phyloP scores from a whole-genome alignment of 176 grass and related monocot species.

The Chloris gayana region DNA sequence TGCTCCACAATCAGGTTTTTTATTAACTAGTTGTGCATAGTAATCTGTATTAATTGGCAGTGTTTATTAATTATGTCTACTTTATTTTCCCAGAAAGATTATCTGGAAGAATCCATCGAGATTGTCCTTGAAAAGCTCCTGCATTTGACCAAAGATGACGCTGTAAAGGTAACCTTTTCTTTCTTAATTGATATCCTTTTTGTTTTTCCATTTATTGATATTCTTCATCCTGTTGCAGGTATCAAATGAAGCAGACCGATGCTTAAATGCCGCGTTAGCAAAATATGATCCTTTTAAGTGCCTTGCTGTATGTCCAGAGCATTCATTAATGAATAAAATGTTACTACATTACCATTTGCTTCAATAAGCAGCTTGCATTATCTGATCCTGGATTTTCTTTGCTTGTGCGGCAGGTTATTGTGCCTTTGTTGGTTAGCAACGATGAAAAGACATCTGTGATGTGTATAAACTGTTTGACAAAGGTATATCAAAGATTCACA shows the following conservation, averaged over 20 bases:
- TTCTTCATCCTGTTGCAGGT: conserved; percentile 50
- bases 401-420: conserved; percentile 62
- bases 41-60: not conserved
- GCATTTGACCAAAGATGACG: conserved; percentile 66
- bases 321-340: not conserved
- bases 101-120: conserved; percentile 81
- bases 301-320: conserved; percentile 65
- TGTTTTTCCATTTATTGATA: no score
- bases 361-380: conserved; percentile 27
- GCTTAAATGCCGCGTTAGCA: conserved; percentile 59
- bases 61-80: conserved; percentile 23
- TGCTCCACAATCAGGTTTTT: conserved; percentile 86
- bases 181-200: not conserved
- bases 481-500: conserved; percentile 53
- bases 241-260: conserved; percentile 83
- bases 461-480: conserved; percentile 93
- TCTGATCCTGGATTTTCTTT: conserved; percentile 18
- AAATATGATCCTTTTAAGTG: conserved; percentile 86
- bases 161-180: conserved; percentile 53
- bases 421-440: conserved; percentile 75
- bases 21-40: conserved; percentile 26
- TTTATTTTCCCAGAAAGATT: conserved; percentile 65
- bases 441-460: conserved; percentile 87
- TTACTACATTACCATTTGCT: conserved; percentile 24
- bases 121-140: conserved; percentile 92